These are phyloP conservation scores for Coccomyxa subellipsoidea DNA, from an alignment of 163 green algal genomes.

Conservation along the genomic window DNA sequence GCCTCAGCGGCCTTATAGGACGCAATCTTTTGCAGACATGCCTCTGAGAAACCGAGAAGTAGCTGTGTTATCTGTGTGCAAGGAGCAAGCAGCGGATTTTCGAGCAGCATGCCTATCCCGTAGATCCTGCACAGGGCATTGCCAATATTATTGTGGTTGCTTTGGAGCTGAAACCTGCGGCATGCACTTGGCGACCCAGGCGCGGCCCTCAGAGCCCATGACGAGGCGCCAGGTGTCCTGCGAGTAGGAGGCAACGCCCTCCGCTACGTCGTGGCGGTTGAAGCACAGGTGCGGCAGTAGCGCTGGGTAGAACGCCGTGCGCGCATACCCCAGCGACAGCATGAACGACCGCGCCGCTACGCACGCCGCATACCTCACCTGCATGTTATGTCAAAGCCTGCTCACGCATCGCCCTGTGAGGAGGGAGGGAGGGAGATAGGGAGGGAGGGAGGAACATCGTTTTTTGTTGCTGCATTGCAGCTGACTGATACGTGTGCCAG, in stretches of 20 bases:
- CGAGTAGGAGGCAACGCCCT: constrained; percentile 82
- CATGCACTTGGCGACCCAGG: constrained; percentile 61
- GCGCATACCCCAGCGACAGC: constrained; percentile 18
- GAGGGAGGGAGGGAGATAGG: not conserved
- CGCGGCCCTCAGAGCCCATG: constrained; percentile 62
- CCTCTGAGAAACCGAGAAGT: too few relatives aligned
- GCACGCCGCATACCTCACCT: constrained; percentile 77
- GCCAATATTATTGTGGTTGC: too few relatives aligned
- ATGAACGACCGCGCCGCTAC: constrained; percentile 71
- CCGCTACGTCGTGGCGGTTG: constrained; percentile 83
- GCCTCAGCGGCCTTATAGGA: too few relatives aligned
- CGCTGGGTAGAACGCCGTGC: constrained; percentile 24
- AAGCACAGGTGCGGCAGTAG: constrained; percentile 75
- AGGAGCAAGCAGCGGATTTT: too few relatives aligned
- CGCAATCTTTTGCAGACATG: too few relatives aligned
- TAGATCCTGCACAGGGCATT: too few relatives aligned
- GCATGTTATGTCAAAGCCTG: constrained; percentile 4
- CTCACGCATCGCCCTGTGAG: not conserved
- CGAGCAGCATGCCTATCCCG: too few relatives aligned
- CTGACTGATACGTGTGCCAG: too few relatives aligned
- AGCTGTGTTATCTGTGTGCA: too few relatives aligned
- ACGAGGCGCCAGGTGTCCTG: constrained; percentile 84
- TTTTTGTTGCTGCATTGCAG: too few relatives aligned
- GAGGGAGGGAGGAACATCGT: not conserved
- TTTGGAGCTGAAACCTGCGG: constrained; percentile 28